Evolutionary conservation across 768 basidiomycete species (phyloP).

Genomic region (Phallus indusiatus): DNA sequence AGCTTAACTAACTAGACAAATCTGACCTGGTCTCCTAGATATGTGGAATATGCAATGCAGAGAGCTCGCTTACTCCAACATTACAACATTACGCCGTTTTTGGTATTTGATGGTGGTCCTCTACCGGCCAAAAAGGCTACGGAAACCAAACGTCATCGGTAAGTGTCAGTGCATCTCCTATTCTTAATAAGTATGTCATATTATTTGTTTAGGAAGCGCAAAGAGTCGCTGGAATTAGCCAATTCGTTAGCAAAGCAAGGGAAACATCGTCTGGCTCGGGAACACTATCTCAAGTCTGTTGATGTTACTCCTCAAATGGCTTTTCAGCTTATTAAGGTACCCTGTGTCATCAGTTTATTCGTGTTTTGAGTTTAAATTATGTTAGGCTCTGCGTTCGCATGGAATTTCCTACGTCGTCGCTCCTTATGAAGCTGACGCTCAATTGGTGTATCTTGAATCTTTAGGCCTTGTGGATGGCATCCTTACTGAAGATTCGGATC

Average conservation of each 20-base stretch:
- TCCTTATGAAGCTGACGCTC: constrained; percentile 98
- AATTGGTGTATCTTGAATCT: constrained; percentile 86
- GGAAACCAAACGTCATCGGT: constrained; percentile 64
- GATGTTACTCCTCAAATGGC: constrained; percentile 98
- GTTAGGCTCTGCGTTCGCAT: constrained; percentile 78
- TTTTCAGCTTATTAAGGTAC: constrained; percentile 90
- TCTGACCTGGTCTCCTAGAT: constrained; percentile 38
- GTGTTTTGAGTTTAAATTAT: background rate
- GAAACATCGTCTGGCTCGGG: constrained; percentile 70
- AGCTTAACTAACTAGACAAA: background rate
- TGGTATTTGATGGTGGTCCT: constrained; percentile 95
- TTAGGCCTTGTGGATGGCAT: constrained; percentile 78
- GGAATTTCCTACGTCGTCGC: constrained; percentile 81
- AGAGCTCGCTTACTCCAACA: constrained; percentile 79
- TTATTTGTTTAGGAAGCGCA: constrained; percentile 39
- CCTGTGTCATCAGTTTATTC: constrained; percentile 8
- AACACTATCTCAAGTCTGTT: constrained; percentile 81
- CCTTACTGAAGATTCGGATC: constrained; percentile 95
- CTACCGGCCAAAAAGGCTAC: constrained; percentile 92
- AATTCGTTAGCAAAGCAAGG: constrained; percentile 70
- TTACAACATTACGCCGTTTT: constrained; percentile 75
- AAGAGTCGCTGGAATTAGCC: constrained; percentile 68
- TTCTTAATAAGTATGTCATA: background rate
- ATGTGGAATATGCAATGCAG: constrained; percentile 95
- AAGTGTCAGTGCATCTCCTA: constrained; percentile 6